Percentiles rank a stretch among this genome's conserved stretches.
Evolutionary conservation across 2,329 filamentous ascomycete species (phyloP).

Genomic region (Neopestalotiopsis rosae): DNA sequence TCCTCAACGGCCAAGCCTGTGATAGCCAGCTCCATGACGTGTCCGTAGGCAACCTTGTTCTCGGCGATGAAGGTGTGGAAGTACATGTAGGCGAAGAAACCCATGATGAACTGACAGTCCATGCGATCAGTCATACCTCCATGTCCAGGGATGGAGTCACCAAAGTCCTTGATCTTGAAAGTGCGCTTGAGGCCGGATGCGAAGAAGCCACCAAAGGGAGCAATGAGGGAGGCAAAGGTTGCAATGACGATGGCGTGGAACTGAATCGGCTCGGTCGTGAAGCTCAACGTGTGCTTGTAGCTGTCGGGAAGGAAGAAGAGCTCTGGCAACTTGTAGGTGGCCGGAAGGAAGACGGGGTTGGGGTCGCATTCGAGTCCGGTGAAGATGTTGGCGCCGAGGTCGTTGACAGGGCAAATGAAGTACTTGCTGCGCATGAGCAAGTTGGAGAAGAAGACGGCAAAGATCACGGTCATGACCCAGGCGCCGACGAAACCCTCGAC

Average conservation of each 20-base stretch:
- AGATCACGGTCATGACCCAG: constrained; percentile 93
- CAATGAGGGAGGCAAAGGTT: constrained; percentile 94
- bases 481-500: constrained; percentile 97
- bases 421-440: constrained; percentile 90
- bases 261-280: constrained; percentile 87
- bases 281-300: constrained; percentile 48
- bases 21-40: constrained; percentile 89
- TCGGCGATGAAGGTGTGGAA: constrained; percentile 96
- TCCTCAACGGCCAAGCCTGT: constrained; percentile 87
- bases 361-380: constrained; percentile 88
- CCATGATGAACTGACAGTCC: constrained; percentile 99
- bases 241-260: constrained; percentile 90
- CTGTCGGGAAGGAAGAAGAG: constrained; percentile 61
- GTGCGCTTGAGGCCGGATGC: constrained; percentile 96
- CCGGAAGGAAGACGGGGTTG: constrained; percentile 88
- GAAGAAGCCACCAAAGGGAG: constrained; percentile 98
- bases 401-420: constrained; percentile 97
- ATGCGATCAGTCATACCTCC: constrained; percentile 98
- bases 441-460: constrained; percentile 82
- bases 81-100: constrained; percentile 97
- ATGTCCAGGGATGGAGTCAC: constrained; percentile 95
- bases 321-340: constrained; percentile 53
- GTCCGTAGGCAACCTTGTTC: constrained; percentile 83
- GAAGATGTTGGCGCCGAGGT: constrained; percentile 91
- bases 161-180: constrained; percentile 99